Conservation (phyloP, 2,329 filamentous ascomycete genomes). For the Penicillium digitatum region DNA sequence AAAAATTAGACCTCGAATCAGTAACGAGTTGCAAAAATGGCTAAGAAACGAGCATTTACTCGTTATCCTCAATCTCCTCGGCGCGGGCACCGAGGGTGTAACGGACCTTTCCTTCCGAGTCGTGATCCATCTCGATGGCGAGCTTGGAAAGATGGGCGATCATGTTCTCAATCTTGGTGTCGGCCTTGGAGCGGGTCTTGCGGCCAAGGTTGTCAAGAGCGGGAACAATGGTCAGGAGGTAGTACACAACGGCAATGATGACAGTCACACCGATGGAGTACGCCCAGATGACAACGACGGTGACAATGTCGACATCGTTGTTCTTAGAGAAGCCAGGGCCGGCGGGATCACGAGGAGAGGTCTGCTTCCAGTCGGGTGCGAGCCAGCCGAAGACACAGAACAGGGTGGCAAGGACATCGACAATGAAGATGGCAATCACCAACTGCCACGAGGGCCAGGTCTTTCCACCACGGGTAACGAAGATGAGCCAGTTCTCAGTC, state of each 20-base stretch:
- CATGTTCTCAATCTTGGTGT: slow-evolving; percentile 54
- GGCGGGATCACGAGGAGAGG: slow-evolving; percentile 29
- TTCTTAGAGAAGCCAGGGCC: slow-evolving; percentile 38
- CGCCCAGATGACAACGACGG: slow-evolving; percentile 51
- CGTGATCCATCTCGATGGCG: slow-evolving; percentile 49
- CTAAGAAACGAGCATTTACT: slow-evolving; percentile 34
- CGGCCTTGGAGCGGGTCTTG: slow-evolving; percentile 49
- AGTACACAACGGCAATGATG: slow-evolving; percentile 52
- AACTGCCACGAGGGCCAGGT: slow-evolving; percentile 74
- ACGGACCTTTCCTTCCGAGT: slow-evolving; percentile 45
- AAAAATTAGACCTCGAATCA: slow-evolving; percentile 29
- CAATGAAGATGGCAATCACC: slow-evolving; percentile 65
- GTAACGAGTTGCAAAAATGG: slow-evolving; percentile 33
- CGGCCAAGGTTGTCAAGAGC: slow-evolving; percentile 51
- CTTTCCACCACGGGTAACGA: slow-evolving; percentile 81
- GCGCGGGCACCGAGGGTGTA: slow-evolving; percentile 43
- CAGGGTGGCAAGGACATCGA: slow-evolving; percentile 67
- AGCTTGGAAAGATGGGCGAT: slow-evolving; percentile 51
- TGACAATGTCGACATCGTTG: slow-evolving; percentile 57
- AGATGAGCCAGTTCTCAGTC: slow-evolving; percentile 95
- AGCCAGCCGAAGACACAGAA: slow-evolving; percentile 75
- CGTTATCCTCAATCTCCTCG: slow-evolving; percentile 45
- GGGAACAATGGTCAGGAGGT: slow-evolving; percentile 45
- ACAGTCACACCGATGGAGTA: slow-evolving; percentile 53
- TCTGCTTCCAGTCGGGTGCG: slow-evolving; percentile 46